These are phyloP conservation scores for Hibiscus tridactylites DNA, from an alignment of 345 rosid species.

Conservation along the genomic window DNA sequence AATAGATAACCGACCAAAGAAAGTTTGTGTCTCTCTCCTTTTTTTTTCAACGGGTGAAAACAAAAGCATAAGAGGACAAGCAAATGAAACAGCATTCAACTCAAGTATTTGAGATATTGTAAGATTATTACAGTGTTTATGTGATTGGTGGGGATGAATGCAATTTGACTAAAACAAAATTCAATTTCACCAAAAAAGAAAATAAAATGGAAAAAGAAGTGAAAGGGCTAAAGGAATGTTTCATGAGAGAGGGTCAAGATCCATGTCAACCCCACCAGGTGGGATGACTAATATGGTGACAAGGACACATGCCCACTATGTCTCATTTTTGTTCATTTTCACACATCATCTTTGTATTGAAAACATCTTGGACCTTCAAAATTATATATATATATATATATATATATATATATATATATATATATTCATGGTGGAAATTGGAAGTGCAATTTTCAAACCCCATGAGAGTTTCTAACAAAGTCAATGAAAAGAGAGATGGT, in stretches of 20 bases:
- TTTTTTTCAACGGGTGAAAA: neutral
- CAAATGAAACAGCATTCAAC: constrained; percentile 14
- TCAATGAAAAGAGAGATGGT: constrained; percentile 20
- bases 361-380: neutral
- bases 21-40: too few relatives aligned
- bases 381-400: too few relatives aligned
- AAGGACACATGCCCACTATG: constrained; percentile 14
- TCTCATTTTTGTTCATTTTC: constrained; percentile 5
- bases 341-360: constrained; percentile 7
- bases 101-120: constrained; percentile 4
- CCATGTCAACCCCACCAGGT: constrained; percentile 15
- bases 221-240: constrained; percentile 12
- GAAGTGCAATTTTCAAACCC: constrained; percentile 1
- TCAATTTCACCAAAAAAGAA: constrained; percentile 1
- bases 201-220: neutral
- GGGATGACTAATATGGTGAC: constrained; percentile 6
- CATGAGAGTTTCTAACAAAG: neutral
- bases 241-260: constrained; percentile 15
- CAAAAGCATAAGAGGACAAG: constrained; percentile 10
- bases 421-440: constrained; percentile 3
- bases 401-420: neutral
- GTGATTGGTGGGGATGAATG: neutral
- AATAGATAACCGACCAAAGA: constrained; percentile 6
- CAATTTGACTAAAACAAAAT: neutral
- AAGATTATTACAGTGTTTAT: neutral